Conservation (phyloP, 164 flowering plant species). For the Vitis rupestris region DNA sequence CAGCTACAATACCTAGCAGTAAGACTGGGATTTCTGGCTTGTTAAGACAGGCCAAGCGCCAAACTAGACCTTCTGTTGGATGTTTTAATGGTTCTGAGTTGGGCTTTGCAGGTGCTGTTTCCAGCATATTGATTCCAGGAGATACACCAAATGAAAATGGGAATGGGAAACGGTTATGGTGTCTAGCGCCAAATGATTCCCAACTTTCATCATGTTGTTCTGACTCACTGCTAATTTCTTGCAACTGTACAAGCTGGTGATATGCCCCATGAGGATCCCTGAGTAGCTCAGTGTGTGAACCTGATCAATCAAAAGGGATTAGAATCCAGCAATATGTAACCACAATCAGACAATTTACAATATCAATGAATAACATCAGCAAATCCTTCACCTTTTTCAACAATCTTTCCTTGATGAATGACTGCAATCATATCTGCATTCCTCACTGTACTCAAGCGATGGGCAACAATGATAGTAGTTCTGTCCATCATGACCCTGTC, state of each 20-base stretch:
- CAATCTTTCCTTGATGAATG: conserved; percentile 60
- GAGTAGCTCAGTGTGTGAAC: conserved; percentile 20
- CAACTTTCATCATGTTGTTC: conserved; percentile 14
- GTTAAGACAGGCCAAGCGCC: conserved; percentile 38
- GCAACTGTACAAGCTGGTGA: conserved; percentile 27
- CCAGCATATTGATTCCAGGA: conserved; percentile 10
- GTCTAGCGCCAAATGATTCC: conserved; percentile 25
- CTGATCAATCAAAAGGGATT: conserved; percentile 1
- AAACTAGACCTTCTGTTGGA: conserved; percentile 21
- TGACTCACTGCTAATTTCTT: conserved; percentile 21
- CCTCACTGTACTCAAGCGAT: conserved; percentile 61
- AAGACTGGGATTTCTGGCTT: conserved; percentile 43
- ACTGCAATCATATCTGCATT: conserved; percentile 68
- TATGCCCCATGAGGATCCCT: conserved; percentile 22
- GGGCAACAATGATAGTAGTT: conserved; percentile 62
- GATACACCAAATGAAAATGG: conserved; percentile 17
- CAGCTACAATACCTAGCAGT: conserved; percentile 25
- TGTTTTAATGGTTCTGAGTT: conserved; percentile 9
- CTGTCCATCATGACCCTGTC: conserved; percentile 61
- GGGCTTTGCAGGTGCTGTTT: conserved; percentile 4
- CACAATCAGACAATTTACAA: conserved; percentile 1
- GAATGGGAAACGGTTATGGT: conserved; percentile 23
- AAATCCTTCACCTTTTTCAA: conserved; percentile 49
- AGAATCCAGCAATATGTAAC: neutral
- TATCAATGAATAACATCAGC: too few relatives aligned